A percentile compares a stretch with the other conserved stretches of the same genome.
These are phyloP conservation scores for Westerdykella sp. DNA, from an alignment of 2,329 filamentous ascomycete species.

Conservation along the genomic window DNA sequence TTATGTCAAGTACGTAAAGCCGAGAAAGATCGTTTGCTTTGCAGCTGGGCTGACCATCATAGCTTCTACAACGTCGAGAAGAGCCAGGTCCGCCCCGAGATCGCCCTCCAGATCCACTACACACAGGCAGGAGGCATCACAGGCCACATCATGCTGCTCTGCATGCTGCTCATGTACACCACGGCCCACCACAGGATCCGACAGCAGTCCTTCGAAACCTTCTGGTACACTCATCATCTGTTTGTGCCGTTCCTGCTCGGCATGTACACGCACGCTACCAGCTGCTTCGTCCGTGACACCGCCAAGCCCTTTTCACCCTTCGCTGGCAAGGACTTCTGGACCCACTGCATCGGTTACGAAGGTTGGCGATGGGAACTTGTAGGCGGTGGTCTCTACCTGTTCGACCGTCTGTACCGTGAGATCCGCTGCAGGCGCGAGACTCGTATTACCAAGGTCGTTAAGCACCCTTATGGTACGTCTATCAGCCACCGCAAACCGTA, in stretches of 20 bases:
- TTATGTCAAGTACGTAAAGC: constrained; percentile 75
- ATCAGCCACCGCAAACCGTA: not conserved
- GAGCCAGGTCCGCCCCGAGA: constrained; percentile 70
- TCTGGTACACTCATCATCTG: constrained; percentile 99
- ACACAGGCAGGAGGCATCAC: constrained; percentile 83
- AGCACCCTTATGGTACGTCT: constrained; percentile 79
- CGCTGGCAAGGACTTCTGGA: constrained; percentile 75
- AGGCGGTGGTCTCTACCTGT: constrained; percentile 76
- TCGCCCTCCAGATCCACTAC: constrained; percentile 88
- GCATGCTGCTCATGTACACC: constrained; percentile 98
- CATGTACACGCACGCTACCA: constrained; percentile 91
- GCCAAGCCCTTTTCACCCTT: constrained; percentile 71
- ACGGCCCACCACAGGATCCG: constrained; percentile 89
- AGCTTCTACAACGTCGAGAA: constrained; percentile 95
- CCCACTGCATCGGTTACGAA: constrained; percentile 88
- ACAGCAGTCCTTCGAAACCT: constrained; percentile 95
- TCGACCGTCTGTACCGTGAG: constrained; percentile 87
- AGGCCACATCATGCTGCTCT: constrained; percentile 96
- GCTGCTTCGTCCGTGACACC: constrained; percentile 91
- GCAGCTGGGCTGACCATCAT: constrained; percentile 8
- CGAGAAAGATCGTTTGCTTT: not conserved
- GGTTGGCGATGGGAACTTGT: constrained; percentile 96
- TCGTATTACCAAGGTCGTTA: constrained; percentile 86
- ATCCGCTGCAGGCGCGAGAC: constrained; percentile 77
- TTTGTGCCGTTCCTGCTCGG: constrained; percentile 92